Conservation (phyloP, 1,139 yeast genomes). For the Scheffersomyces segobiensis region DNA sequence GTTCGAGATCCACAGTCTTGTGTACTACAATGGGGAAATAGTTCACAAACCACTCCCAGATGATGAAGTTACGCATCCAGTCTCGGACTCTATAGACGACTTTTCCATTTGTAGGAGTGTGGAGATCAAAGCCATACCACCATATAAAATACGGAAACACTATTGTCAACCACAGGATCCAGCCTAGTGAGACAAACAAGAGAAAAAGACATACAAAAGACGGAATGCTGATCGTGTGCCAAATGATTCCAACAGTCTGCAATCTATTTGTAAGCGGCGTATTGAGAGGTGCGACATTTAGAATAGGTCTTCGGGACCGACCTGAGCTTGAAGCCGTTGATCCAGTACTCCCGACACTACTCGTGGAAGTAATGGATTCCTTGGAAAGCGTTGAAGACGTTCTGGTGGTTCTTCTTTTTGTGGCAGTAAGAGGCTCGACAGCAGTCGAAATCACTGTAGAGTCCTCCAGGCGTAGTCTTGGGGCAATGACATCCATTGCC, state of each 20-base stretch:
- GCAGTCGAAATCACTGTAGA: background rate
- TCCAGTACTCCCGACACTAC: background rate
- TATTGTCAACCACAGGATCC: conserved; percentile 67
- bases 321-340: background rate
- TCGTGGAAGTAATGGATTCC: background rate
- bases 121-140: conserved; percentile 54
- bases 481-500: background rate
- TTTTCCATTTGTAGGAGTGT: conserved; percentile 74
- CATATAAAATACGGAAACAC: conserved; percentile 59
- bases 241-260: conserved; percentile 70
- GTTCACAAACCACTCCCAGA: conserved; percentile 76
- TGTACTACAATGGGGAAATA: conserved; percentile 83
- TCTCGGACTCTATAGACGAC: conserved; percentile 58
- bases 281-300: conserved; percentile 51
- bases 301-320: background rate
- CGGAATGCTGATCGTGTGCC: conserved; percentile 79
- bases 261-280: conserved; percentile 61
- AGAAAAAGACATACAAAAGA: conserved; percentile 52
- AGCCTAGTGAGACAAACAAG: conserved; percentile 61
- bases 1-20: conserved; percentile 69
- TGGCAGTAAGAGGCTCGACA: background rate
- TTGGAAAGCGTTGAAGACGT: conserved; percentile 1
- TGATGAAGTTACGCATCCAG: conserved; percentile 53
- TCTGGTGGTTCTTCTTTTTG: conserved; percentile 1
- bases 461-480: background rate